Evolutionary conservation across 1,284 basidiomycete species (phyloP).

Genomic region (Coniferiporia sulphurascens): DNA sequence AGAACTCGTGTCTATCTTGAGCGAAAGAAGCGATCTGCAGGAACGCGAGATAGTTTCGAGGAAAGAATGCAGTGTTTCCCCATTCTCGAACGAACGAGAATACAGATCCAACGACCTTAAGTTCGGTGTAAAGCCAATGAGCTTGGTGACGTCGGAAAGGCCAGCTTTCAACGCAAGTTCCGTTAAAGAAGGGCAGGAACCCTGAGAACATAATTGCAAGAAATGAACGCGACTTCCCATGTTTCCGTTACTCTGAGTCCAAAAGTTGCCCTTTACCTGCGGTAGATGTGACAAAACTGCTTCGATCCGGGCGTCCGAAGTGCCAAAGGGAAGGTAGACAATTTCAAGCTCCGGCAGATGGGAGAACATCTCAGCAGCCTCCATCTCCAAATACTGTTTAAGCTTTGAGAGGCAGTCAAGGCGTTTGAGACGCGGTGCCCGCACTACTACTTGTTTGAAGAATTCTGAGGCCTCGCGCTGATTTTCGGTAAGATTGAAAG

Average conservation of each 20-base stretch:
- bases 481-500: too few relatives aligned
- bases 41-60: too few relatives aligned
- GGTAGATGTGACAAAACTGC: neutral
- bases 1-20: too few relatives aligned
- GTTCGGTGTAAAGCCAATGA: too few relatives aligned
- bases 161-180: too few relatives aligned
- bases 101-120: too few relatives aligned
- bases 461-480: neutral
- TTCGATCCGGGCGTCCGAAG: neutral
- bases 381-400: neutral
- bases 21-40: too few relatives aligned
- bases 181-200: neutral
- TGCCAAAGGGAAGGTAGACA: neutral
- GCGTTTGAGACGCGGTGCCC: neutral
- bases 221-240: neutral
- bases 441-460: neutral
- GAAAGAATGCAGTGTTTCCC: too few relatives aligned
- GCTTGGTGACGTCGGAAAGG: too few relatives aligned
- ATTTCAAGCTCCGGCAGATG: neutral
- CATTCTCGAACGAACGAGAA: too few relatives aligned
- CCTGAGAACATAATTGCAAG: neutral
- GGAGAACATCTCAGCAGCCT: neutral
- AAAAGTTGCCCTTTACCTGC: neutral
- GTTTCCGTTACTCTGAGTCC: neutral
- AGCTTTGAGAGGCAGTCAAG: neutral